A percentile compares a stretch with the other conserved stretches of the same genome.
phyloP scores from a whole-genome alignment of 1,284 basidiomycete genomes.

The Jaminaea rosea region DNA sequence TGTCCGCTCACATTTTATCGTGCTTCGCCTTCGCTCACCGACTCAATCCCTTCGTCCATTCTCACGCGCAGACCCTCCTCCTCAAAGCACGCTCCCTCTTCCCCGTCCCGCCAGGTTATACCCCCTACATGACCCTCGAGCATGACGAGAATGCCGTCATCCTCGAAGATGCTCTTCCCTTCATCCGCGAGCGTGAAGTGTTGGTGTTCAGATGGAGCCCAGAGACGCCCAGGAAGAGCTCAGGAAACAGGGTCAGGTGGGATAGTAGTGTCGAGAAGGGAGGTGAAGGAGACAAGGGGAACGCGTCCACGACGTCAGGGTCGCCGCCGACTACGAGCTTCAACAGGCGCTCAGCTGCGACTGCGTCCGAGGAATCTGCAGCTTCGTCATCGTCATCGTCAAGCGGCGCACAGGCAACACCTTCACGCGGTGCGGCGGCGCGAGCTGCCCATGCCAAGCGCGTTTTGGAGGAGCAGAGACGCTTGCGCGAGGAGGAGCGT shows the following conservation, averaged over 20 bases:
- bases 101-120: slow-evolving; percentile 30
- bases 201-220: slow-evolving; percentile 38
- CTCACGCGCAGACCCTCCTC: slow-evolving; percentile 13
- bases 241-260: slow-evolving; percentile 6
- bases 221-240: slow-evolving; percentile 17
- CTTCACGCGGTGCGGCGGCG: slow-evolving; percentile 8
- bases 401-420: slow-evolving; percentile 5
- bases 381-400: neutral
- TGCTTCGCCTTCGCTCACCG: neutral
- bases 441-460: slow-evolving; percentile 24
- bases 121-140: slow-evolving; percentile 34
- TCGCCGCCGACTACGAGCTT: neutral
- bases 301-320: slow-evolving; percentile 3
- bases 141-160: slow-evolving; percentile 30
- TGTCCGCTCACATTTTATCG: neutral
- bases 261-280: neutral
- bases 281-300: neutral
- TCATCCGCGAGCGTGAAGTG: slow-evolving; percentile 38
- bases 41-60: neutral
- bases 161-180: slow-evolving; percentile 34
- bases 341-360: neutral
- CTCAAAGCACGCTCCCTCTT: slow-evolving; percentile 34
- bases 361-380: neutral
- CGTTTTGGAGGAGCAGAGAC: slow-evolving; percentile 21
- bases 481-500: neutral